A percentile compares a stretch with the other conserved stretches of the same genome.
These are phyloP conservation scores for Fusarium penzigii DNA, from an alignment of 2,329 filamentous ascomycete species.

Conservation along the genomic window DNA sequence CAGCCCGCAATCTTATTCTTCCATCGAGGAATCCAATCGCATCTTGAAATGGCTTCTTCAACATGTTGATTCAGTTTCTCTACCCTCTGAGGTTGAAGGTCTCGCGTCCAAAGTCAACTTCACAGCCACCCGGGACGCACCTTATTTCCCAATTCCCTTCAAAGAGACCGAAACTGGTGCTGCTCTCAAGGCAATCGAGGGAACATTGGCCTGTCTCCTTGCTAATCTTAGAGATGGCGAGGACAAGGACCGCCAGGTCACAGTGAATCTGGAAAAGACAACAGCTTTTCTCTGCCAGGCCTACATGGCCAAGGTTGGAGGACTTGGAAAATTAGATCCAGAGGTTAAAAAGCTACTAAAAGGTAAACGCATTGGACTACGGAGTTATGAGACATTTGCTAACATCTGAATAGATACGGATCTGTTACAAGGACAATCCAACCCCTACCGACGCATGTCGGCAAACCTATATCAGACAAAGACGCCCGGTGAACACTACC, in stretches of 20 bases:
- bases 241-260: slow-evolving; percentile 22
- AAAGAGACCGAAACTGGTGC: slow-evolving; percentile 47
- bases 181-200: slow-evolving; percentile 47
- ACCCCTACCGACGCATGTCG: slow-evolving; percentile 69
- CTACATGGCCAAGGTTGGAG: slow-evolving; percentile 39
- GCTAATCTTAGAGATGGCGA: slow-evolving; percentile 27
- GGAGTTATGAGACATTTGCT: not conserved
- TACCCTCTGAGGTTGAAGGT: slow-evolving; percentile 31
- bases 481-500: slow-evolving; percentile 67
- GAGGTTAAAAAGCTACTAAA: slow-evolving; percentile 35
- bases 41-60: slow-evolving; percentile 21
- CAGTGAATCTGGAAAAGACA: slow-evolving; percentile 40
- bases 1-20: slow-evolving; percentile 17
- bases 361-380: slow-evolving; percentile 18
- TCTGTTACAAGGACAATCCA: slow-evolving; percentile 68
- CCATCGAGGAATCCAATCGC: slow-evolving; percentile 19
- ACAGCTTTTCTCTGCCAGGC: slow-evolving; percentile 44
- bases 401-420: slow-evolving; percentile 61
- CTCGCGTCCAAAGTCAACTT: slow-evolving; percentile 33
- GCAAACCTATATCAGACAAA: slow-evolving; percentile 72
- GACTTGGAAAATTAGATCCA: slow-evolving; percentile 40
- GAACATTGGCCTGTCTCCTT: slow-evolving; percentile 33
- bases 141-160: slow-evolving; percentile 49
- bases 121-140: slow-evolving; percentile 35
- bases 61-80: slow-evolving; percentile 29